Evolutionary conservation across 2,329 filamentous ascomycete species (phyloP), one percentile per base, ranked within the genome.

Genomic region (Alternaria ethzedia): DNA sequence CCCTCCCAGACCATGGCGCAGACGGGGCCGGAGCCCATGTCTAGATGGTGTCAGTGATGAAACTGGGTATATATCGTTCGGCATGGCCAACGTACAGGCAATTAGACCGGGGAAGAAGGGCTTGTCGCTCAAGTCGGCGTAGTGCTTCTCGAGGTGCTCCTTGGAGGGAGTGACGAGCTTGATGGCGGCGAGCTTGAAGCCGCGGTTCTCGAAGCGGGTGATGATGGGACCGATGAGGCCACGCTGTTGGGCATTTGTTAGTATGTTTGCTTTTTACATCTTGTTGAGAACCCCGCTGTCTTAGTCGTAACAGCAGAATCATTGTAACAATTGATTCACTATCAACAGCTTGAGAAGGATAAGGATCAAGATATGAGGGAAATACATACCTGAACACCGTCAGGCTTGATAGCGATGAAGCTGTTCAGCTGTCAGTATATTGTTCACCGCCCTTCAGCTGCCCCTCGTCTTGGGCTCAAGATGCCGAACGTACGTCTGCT

Each of bases 381-480:
- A 6, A 12, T 20, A 58, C 85, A 75, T 90, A 97, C 94, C 91
- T 97, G 96, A 86, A 98, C 96, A 84, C 96, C 96, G 86, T 98
- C 96, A 78, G 95, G 96, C 94, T 99, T 99, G 90, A 99, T 93
- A 83, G 96, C 96, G 89, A 98, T 98, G 92, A 98, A 98, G 87
- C 95, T 98, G 80, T 75, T 62, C 66, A 75, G 59, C 65, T 63
- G 69, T 77, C 61, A 78, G 75, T 68, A 67, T 59, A 55, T 41
- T 65, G 66, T 76, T 70, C 68, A 72, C 70, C 69, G 65, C 57
- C 49, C 62, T 41, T 57, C 17, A 25, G 23, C 30, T 54, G 21
- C 10, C 49, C 57, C 46, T 30, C 50, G 28, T 23, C 23, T 17
- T 44, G 26, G 20, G 28, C 10, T 23, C 28, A 30, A 9, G 21